Evolutionary conservation across 1,284 basidiomycete genomes (phyloP).

Genomic region (Trichosporon sp.): DNA sequence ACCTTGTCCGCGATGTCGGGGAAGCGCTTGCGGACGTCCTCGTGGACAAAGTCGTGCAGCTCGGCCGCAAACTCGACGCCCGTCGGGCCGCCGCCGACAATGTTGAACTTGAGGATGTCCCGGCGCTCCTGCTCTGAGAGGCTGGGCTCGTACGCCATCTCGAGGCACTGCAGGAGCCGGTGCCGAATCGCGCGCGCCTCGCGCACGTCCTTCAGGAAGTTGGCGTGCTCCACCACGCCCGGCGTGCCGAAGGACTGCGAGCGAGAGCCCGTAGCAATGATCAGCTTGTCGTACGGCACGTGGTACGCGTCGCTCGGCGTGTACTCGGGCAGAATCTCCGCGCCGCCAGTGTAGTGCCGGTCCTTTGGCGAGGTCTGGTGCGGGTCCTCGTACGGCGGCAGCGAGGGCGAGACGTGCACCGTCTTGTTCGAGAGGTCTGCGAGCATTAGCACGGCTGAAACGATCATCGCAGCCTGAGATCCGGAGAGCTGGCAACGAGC

Average conservation of each 20-base stretch:
- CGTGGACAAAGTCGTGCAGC: constrained; percentile 61
- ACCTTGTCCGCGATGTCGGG: constrained; percentile 61
- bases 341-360: constrained; percentile 10
- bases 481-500: too few relatives aligned
- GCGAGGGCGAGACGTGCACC: constrained; percentile 50
- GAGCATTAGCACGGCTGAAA: constrained; percentile 10
- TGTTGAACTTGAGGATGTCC: constrained; percentile 69
- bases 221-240: constrained; percentile 66
- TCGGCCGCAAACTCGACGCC: constrained; percentile 84
- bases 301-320: constrained; percentile 49
- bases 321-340: constrained; percentile 47
- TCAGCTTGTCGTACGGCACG: constrained; percentile 70
- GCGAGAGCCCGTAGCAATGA: constrained; percentile 79
- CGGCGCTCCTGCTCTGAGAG: constrained; percentile 62
- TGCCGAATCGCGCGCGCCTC: constrained; percentile 75
- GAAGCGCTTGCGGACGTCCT: constrained; percentile 53
- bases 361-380: constrained; percentile 3
- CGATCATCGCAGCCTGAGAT: too few relatives aligned
- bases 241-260: constrained; percentile 63
- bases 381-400: constrained; percentile 23
- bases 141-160: constrained; percentile 69
- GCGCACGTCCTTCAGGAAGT: constrained; percentile 75
- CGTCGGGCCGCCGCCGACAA: constrained; percentile 61
- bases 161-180: constrained; percentile 72
- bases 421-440: constrained; percentile 62